Evolutionary conservation across 2,329 filamentous ascomycete genomes (phyloP), one percentile per base, ranked within the genome.

Genomic region (Pestalotiopsis fici): DNA sequence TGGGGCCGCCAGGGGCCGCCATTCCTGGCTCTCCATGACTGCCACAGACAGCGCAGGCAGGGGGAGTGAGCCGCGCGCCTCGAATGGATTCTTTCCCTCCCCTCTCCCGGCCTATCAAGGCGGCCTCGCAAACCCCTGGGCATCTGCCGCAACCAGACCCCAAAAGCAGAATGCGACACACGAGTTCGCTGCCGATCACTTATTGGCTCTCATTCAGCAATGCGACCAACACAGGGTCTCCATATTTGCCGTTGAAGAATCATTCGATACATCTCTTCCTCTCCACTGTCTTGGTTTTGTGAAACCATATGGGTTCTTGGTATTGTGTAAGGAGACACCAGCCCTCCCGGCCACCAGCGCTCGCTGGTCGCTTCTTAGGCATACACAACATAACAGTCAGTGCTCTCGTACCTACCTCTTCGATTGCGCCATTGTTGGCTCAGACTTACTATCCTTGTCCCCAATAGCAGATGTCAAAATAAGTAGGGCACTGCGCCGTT

Each of bases 211-310:
- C 21, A 15, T 50, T 62, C 59, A 50, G n/a, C 13, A n/a, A 12
- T 28, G 37, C 21, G 60, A 21, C 21, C n/a, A 47, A 43, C 43
- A 31, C 61, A 55, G 39, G 23, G 31, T 64, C 18, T 64, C 37
- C n/a, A 23, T 23, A 64, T 23, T 55, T 54, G 47, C 61, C 61
- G 61, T 64, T 64, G 61, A 64, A 64, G 61, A 64, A 56, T 54
- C 39, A 25, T 54, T 64, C n/a, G 59, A 62, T 62, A 37, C 35
- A 21, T 62, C 12, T 62, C 59, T 62, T 18, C 13, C 31, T n/a
- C 59, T 62, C 47, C 61, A 35, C 43, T 63, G 60, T 64, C 61
- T 35, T 54, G 61, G 61, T 64, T 15, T 55, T n/a, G 43, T 56
- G 61, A 37, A 64, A 56, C 60, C 39, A 23, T 9, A 54, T n/a